Base-by-base conservation (phyloP, 202 grass and related monocot genomes). In the Schoenoplectus tabernaemontani region DNA sequence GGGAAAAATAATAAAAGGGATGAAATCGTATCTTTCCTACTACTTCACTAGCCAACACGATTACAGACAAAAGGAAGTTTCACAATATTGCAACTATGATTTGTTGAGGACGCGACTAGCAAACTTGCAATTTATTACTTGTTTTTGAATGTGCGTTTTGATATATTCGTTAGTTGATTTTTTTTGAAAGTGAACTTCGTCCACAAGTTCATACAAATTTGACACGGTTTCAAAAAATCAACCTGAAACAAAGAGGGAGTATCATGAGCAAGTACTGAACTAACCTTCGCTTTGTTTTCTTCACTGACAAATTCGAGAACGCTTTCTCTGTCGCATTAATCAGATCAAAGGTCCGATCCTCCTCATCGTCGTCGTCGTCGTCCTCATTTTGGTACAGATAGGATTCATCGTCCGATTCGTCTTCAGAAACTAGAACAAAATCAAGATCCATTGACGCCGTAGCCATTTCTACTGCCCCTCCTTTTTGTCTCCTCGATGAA, bases 291-390 rank as follows among this genome's bases (percentile, higher is more conserved):
- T 44, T 75, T 15, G 64, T 54, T 64, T 76, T 85, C 56, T 81
- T 76, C 37, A 81, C 68, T 1, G 84, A 76, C 9, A 76, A 51
- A 44, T 39, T 81, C 11, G 78, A 85, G 48, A 81, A 66, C 12
- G 74, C 37, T 7, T 30, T 60, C 16, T 23, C 12, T 7, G 66
- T 64, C 19, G 33, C 78, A 41, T 76, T 54, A 47, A 79, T 7
- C 2, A 81, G 37, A 74, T 85, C 84, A 24, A 81, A 85, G 12
- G 78, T 81, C 0, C 78, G 78, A 65, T 85, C 77, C 39, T 81
- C 83, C 5, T 41, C 57, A 1, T 41, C 53, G 11, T 50, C 46
- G 10, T 46, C 20, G 28, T 22, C 76, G 36, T 79, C 83, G 5
- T 59, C 76, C 4, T 28, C 51, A 6, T 61, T 9, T 26, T 2